Base-by-base conservation (phyloP, 1,284 basidiomycete species). In the Pascua sp. region DNA sequence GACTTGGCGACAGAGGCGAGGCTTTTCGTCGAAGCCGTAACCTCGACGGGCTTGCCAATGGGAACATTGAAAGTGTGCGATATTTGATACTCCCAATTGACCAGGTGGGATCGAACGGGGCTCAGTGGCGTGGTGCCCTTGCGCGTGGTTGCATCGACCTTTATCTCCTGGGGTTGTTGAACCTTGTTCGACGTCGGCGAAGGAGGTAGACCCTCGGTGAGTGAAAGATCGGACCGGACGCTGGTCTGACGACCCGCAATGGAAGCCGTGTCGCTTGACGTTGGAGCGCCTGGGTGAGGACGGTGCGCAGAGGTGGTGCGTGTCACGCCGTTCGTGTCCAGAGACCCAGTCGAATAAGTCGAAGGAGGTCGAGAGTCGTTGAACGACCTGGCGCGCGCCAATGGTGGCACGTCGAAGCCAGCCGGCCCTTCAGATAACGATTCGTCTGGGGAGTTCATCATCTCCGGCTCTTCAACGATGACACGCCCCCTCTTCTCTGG, bases 61-160 rank as follows among this genome's bases (percentile, higher is more conserved):
- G 70, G 71, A 10, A 78, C 65, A 8, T 64, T 61, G 16, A 77
- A 48, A 7, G 64, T 52, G 47, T 75, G 69, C n/a, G 70, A 59
- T 12, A 77, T 47, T 15, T 68, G 64, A 47, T 65, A 72, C 44
- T 75, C 69, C 74, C 74, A 78, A 12, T 67, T 61, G 15, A 67
- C 70, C 2, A 65, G 51, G 60, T 77, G 73, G 5, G 67, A 47
- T 15, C 61, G 55, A 1, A 77, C 59, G 7, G 60, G 46, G 15
- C 51, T 40, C 13, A 59, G 51, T 1, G 70, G 70, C 5, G 73
- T 77, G 10, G 53, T 53, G 8, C 75, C 75, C 52, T 67, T 71
- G 32, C 71, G 62, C 2, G 53, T 50, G 15, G 36, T 41, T 16
- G 61, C 59, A 39, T 61, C 55, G 11, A 47, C 24, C 24, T 32